A percentile compares a stretch with the other conserved stretches of the same genome.
phyloP scores from a whole-genome alignment of 129 eudicot species.

The Apium graveolens region DNA sequence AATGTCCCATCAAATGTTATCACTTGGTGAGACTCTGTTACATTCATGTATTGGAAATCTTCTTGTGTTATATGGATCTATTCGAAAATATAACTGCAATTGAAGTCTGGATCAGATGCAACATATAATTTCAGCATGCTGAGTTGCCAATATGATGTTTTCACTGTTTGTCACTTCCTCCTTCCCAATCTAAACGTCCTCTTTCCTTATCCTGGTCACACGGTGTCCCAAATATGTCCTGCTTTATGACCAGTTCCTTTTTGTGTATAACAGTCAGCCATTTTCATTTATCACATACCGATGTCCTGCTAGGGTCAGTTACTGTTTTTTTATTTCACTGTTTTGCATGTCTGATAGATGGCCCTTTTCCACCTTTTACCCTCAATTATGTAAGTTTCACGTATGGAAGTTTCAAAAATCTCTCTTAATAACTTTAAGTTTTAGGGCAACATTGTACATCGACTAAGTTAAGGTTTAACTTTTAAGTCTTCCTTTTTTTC shows the following conservation, averaged over 20 bases:
- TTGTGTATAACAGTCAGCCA: not conserved
- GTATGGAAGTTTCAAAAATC: not conserved
- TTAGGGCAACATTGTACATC: not conserved
- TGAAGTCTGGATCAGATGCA: not conserved
- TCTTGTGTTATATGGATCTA: not conserved
- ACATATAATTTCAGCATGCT: not conserved
- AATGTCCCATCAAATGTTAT: slow-evolving; percentile 28
- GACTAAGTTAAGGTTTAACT: not conserved
- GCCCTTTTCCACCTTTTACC: not conserved
- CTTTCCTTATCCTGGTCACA: not conserved
- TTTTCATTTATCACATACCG: not conserved
- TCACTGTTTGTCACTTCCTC: not conserved
- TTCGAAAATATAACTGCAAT: not conserved
- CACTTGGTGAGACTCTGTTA: slow-evolving; percentile 60
- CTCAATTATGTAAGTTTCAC: not conserved
- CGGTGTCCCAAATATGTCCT: not conserved
- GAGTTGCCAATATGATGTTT: not conserved
- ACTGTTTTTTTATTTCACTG: not conserved
- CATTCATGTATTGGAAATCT: not conserved
- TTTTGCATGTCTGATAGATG: not conserved
- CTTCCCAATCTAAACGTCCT: not conserved
- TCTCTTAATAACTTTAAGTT: not conserved
- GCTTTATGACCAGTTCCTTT: not conserved
- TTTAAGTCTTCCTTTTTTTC: no score
- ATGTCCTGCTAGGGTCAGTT: not conserved